Conservation (phyloP, 2,329 filamentous ascomycete species). For the Aureobasidium sp. region DNA sequence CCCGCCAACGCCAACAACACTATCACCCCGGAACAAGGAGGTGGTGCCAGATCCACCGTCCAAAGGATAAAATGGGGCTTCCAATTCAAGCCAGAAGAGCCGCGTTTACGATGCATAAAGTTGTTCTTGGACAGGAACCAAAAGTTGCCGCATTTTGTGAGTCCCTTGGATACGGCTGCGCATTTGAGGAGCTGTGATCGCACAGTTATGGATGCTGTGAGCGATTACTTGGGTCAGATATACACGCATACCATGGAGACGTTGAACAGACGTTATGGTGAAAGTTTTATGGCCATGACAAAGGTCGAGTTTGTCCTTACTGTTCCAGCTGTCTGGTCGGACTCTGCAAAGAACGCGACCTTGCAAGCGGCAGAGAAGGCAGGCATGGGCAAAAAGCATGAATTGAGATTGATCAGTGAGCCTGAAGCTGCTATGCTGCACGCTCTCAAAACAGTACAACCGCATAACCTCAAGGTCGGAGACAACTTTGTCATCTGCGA, state of each 20-base stretch:
- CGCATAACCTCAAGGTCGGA: slow-evolving; percentile 61
- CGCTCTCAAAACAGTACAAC: slow-evolving; percentile 70
- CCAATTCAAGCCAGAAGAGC: slow-evolving; percentile 71
- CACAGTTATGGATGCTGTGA: slow-evolving; percentile 69
- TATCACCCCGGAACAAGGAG: slow-evolving; percentile 8
- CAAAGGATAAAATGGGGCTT: slow-evolving; percentile 63
- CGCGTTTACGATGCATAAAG: slow-evolving; percentile 72
- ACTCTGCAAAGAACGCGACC: slow-evolving; percentile 74
- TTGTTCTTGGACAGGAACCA: slow-evolving; percentile 74
- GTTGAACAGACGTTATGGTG: slow-evolving; percentile 61
- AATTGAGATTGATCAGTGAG: slow-evolving; percentile 72
- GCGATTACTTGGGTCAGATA: slow-evolving; percentile 69
- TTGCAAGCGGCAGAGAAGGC: slow-evolving; percentile 68
- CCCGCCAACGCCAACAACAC: background rate
- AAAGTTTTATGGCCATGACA: slow-evolving; percentile 38
- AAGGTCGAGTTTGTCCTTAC: slow-evolving; percentile 74
- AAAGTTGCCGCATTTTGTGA: slow-evolving; percentile 73
- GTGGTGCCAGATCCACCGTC: slow-evolving; percentile 13
- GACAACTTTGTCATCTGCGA: slow-evolving; percentile 53
- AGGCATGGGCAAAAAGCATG: slow-evolving; percentile 56
- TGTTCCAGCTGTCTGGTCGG: slow-evolving; percentile 76
- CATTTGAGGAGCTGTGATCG: slow-evolving; percentile 66
- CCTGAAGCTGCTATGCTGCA: slow-evolving; percentile 74
- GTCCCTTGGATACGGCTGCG: slow-evolving; percentile 60
- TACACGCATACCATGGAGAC: slow-evolving; percentile 73